Evolutionary conservation across 2,329 filamentous ascomycete species (phyloP), one percentile per base, ranked within the genome.

Genomic region (Penicillium sp.): DNA sequence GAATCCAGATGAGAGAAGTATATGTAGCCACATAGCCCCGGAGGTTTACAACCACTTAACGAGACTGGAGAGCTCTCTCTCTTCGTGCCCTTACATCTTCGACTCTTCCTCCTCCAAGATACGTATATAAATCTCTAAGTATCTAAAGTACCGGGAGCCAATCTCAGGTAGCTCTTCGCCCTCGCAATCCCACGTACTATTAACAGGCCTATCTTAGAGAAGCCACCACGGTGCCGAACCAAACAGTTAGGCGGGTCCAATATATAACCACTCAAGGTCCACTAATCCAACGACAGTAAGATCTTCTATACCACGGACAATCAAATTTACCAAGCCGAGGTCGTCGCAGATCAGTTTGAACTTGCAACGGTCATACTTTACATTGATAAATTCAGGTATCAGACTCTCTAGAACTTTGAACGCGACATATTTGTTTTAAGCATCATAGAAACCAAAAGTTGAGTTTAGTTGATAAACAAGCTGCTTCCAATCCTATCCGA

Each of bases 271-370:
- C 50, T 75, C 72, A 6, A 71, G 64, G 40, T 74, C 72, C 25
- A 75, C 64, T 38, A 74, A 64, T 47, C 67, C 69, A 41, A 73
- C 61, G 38, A 75, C 57, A 25, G 67, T 73, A 25, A 74, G 66
- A 37, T 74, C 70, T 56, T 70, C 61, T 19, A 28, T 65, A 40
- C 67, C 61, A 53, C 63, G 66, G 19, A 76, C 68, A 56, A 75
- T 73, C 46, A 76, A 38, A 61, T 76, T 76, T 30, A 68, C 68
- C 17, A 71, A 55, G 54, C 71, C 66, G 31, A 75, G 64, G 57
- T 75, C 73, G 40, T 75, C 68, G 46, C 72, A 74, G 58, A 74
- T 70, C 16, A 75, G 58, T 47, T 75, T 74, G 40, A 75, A 75
- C 28, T 66, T 67, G 61, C 61, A 41, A 53, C 41, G 56, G n/a